Percentiles rank a stretch among this genome's conserved stretches.
These are phyloP conservation scores for Sonneratia alba DNA, from an alignment of 345 rosid genomes.

Conservation along the genomic window DNA sequence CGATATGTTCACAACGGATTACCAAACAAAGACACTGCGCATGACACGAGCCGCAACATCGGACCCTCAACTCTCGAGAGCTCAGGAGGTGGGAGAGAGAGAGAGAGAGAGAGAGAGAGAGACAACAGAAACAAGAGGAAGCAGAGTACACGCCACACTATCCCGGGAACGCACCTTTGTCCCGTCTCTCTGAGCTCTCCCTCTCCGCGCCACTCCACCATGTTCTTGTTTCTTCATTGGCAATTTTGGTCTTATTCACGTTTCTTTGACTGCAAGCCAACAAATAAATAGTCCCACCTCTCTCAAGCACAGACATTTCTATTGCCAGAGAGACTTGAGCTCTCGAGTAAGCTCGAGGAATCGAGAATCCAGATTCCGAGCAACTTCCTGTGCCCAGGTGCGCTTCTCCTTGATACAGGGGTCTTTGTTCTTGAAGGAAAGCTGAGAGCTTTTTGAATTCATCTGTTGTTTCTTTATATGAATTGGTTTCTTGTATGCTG, in stretches of 20 bases:
- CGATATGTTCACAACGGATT: no score
- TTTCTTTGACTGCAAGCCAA: not conserved
- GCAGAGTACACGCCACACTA: conserved; percentile 2
- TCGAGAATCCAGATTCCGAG: not conserved
- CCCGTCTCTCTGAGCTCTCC: not conserved
- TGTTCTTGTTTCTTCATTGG: not conserved
- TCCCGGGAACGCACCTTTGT: not conserved
- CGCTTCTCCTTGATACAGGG: not conserved
- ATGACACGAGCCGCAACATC: no score
- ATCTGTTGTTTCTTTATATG: not conserved
- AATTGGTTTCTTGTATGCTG: not conserved
- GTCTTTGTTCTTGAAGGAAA: not conserved
- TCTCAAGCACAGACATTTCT: conserved; percentile 2
- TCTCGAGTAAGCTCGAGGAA: not conserved
- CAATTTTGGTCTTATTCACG: not conserved
- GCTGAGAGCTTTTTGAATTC: not conserved
- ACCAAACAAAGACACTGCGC: no score
- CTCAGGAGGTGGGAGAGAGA: not conserved
- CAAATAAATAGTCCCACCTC: not conserved
- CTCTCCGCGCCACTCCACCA: not conserved
- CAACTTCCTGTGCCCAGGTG: not conserved
- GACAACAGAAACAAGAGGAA: not conserved
- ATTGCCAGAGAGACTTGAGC: not conserved
- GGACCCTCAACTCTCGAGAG: no score
- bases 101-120: not conserved